A percentile compares a stretch with the other conserved stretches of the same genome.
phyloP scores from a whole-genome alignment of 2,329 filamentous ascomycete genomes.

The Rutstroemia sp. region DNA sequence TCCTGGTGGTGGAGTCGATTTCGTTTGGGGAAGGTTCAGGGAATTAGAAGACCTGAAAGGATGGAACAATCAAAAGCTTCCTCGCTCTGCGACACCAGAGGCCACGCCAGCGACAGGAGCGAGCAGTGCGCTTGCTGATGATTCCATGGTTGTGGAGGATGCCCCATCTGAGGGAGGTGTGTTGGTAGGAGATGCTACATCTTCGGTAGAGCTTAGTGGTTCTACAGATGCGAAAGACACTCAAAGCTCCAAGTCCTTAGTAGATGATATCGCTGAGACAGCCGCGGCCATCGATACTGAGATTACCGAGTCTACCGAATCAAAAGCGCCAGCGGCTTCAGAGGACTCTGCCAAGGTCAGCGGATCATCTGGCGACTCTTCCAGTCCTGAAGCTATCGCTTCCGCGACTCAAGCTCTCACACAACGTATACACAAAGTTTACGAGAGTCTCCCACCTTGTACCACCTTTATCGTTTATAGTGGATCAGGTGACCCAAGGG shows the following conservation, averaged over 20 bases:
- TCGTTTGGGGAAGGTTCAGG: slow-evolving; percentile 59
- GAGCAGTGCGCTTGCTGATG: background rate
- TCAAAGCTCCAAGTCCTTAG: background rate
- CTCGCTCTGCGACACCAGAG: background rate
- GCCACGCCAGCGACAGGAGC: background rate
- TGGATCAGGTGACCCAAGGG: slow-evolving; percentile 60
- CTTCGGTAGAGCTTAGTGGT: background rate
- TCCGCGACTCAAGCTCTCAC: slow-evolving; percentile 22
- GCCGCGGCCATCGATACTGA: background rate
- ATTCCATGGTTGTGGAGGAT: too few relatives aligned
- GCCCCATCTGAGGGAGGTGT: too few relatives aligned
- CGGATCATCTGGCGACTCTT: background rate
- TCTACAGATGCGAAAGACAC: background rate
- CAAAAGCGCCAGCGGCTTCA: background rate
- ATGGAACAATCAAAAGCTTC: slow-evolving; percentile 51
- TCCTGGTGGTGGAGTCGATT: slow-evolving; percentile 54
- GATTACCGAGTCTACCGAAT: background rate
- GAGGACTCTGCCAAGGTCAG: background rate
- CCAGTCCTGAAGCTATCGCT: background rate
- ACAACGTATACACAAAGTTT: slow-evolving; percentile 45
- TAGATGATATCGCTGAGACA: background rate
- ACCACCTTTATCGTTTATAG: slow-evolving; percentile 59
- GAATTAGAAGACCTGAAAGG: slow-evolving; percentile 58
- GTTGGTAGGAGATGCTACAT: background rate
- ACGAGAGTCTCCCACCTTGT: slow-evolving; percentile 54